A percentile compares a stretch with the other conserved stretches of the same genome.
Evolutionary conservation across 768 basidiomycete species (phyloP).

Genomic region (Lactarius pseudohatsudake): DNA sequence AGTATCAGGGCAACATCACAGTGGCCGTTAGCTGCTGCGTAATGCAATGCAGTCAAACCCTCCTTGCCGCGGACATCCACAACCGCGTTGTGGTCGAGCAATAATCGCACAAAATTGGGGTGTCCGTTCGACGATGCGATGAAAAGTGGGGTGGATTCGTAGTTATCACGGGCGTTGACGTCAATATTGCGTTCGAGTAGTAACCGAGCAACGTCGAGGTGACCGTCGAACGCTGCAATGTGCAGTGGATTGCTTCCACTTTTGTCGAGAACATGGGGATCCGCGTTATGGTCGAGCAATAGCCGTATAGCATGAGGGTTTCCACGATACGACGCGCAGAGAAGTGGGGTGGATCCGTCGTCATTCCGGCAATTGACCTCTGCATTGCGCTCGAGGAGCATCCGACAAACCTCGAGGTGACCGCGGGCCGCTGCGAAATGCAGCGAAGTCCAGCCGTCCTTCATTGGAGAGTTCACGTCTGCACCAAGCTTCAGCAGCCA

Average conservation of each 20-base stretch:
- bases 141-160: neutral
- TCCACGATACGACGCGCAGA: no score
- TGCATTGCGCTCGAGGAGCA: neutral
- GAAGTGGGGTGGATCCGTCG: neutral
- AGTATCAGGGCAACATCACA: neutral
- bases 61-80: neutral
- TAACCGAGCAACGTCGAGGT: no score
- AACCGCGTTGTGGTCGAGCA: neutral
- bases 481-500: neutral
- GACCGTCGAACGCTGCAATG: no score
- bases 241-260: no score
- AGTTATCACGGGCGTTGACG: no score
- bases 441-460: neutral
- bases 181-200: no score
- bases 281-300: no score
- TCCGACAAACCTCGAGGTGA: neutral
- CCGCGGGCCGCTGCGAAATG: neutral
- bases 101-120: neutral
- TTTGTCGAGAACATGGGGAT: no score
- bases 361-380: neutral
- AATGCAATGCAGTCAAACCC: neutral
- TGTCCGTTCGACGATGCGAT: neutral
- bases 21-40: neutral
- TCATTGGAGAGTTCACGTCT: neutral
- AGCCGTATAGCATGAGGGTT: no score